phyloP scores from a whole-genome alignment of 2,329 filamentous ascomycete species.

The Colletotrichum scovillei region DNA sequence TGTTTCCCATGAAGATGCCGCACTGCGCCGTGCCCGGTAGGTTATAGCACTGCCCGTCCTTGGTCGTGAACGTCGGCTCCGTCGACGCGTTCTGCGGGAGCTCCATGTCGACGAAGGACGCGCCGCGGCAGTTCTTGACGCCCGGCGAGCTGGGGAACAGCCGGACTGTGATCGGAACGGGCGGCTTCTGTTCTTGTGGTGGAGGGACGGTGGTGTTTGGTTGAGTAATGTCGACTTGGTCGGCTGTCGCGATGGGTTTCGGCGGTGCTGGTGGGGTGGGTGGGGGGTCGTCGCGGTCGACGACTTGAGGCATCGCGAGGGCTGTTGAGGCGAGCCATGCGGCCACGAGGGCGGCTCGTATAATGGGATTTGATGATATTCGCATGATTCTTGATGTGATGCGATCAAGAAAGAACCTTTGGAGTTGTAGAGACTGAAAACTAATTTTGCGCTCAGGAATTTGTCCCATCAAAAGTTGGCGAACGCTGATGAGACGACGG shows the following conservation, averaged over 20 bases:
- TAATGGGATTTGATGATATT: neutral
- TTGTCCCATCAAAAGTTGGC: neutral
- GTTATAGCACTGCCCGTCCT: slow-evolving; percentile 31
- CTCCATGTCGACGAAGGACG: slow-evolving; percentile 5
- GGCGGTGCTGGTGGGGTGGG: neutral
- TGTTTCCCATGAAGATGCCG: slow-evolving; percentile 28
- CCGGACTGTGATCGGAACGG: slow-evolving; percentile 23
- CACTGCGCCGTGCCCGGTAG: slow-evolving; percentile 26
- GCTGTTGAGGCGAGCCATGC: slow-evolving; percentile 17
- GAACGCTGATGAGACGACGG: neutral
- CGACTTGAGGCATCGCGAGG: slow-evolving; percentile 16
- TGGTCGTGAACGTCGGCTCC: slow-evolving; percentile 6
- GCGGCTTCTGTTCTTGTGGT: slow-evolving; percentile 3
- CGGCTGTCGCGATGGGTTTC: slow-evolving; percentile 22
- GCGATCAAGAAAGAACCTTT: no score
- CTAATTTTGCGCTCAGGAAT: neutral
- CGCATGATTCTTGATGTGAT: slow-evolving; percentile 8
- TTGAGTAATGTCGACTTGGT: slow-evolving; percentile 15
- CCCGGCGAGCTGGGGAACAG: slow-evolving; percentile 29
- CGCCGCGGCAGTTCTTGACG: slow-evolving; percentile 29
- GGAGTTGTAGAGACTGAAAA: neutral
- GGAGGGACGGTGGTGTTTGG: neutral
- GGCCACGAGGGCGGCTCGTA: neutral
- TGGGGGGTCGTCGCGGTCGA: slow-evolving; percentile 26
- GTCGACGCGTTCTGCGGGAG: slow-evolving; percentile 22